Conservation (phyloP, 1,284 basidiomycete genomes). For the Anthracocystis walkeri region DNA sequence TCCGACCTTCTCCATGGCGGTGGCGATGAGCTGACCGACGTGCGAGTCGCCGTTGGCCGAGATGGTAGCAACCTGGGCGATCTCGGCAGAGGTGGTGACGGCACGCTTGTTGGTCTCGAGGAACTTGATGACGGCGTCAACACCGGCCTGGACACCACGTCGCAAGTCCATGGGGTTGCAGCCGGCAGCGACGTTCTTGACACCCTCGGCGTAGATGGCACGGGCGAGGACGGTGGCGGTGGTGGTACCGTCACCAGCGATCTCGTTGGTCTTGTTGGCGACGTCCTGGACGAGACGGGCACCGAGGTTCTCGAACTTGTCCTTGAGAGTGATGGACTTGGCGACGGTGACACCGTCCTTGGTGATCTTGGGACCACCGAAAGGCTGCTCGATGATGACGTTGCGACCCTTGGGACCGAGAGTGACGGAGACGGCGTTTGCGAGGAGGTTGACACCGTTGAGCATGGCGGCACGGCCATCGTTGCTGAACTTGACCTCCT, state of each 20-base stretch:
- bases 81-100: slow-evolving; percentile 96
- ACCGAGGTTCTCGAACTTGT: slow-evolving; percentile 99
- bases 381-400: slow-evolving; percentile 98
- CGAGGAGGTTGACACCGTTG: slow-evolving; percentile 93
- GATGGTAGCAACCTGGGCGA: slow-evolving; percentile 97
- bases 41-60: slow-evolving; percentile 96
- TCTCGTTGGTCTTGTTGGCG: slow-evolving; percentile 95
- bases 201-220: slow-evolving; percentile 97
- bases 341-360: slow-evolving; percentile 99
- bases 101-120: slow-evolving; percentile 89
- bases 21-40: slow-evolving; percentile 95
- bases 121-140: slow-evolving; percentile 93
- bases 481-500: slow-evolving; percentile 97
- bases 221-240: slow-evolving; percentile 96
- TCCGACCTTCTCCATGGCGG: slow-evolving; percentile 99
- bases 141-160: slow-evolving; percentile 93
- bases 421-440: slow-evolving; percentile 81
- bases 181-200: slow-evolving; percentile 98
- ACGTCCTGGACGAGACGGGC: slow-evolving; percentile 97
- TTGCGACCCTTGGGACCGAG: slow-evolving; percentile 98
- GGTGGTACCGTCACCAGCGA: slow-evolving; percentile 97
- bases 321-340: slow-evolving; percentile 91
- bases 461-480: slow-evolving; percentile 93
- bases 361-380: slow-evolving; percentile 96
- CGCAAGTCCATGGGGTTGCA: slow-evolving; percentile 99